Percentiles rank a stretch among this genome's conserved stretches.
These are phyloP conservation scores for Penicillium sp. DNA, from an alignment of 2,329 filamentous ascomycete genomes.

Conservation along the genomic window DNA sequence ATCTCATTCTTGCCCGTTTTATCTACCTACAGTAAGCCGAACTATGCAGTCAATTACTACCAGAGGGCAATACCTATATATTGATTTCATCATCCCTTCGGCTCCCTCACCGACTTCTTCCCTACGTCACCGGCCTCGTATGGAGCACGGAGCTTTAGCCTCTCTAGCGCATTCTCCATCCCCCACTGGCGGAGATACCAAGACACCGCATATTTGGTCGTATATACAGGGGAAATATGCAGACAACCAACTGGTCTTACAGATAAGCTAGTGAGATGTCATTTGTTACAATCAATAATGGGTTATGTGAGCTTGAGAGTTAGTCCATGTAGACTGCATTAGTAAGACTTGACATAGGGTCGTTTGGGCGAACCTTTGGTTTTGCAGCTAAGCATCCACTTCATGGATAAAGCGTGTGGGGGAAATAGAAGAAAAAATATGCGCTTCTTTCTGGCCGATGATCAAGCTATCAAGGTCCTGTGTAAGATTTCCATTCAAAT, in stretches of 20 bases:
- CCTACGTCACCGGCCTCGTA: conserved; percentile 51
- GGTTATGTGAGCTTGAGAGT: neutral
- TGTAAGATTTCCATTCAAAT: neutral
- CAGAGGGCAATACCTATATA: too few species aligned
- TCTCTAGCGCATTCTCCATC: conserved; percentile 60
- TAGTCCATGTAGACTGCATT: too few species aligned
- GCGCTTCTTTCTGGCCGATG: neutral
- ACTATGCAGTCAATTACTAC: too few species aligned
- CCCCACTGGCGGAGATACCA: conserved; percentile 57
- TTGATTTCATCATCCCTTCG: conserved; percentile 30
- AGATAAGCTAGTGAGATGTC: too few species aligned
- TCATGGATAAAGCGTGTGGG: neutral
- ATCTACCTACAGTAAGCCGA: neutral
- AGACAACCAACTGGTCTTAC: neutral
- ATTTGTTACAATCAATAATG: neutral
- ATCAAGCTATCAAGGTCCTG: neutral
- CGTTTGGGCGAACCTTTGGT: too few species aligned
- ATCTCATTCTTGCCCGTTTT: neutral
- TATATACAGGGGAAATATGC: conserved; percentile 38
- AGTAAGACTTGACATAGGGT: neutral
- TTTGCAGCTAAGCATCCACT: too few species aligned
- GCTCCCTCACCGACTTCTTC: conserved; percentile 43
- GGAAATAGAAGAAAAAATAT: conserved; percentile 10
- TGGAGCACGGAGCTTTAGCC: conserved; percentile 59
- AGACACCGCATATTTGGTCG: conserved; percentile 66